Evolutionary conservation across 345 rosid genomes (phyloP), one percentile per base, ranked within the genome.

Genomic region (Lepidium aucheri): DNA sequence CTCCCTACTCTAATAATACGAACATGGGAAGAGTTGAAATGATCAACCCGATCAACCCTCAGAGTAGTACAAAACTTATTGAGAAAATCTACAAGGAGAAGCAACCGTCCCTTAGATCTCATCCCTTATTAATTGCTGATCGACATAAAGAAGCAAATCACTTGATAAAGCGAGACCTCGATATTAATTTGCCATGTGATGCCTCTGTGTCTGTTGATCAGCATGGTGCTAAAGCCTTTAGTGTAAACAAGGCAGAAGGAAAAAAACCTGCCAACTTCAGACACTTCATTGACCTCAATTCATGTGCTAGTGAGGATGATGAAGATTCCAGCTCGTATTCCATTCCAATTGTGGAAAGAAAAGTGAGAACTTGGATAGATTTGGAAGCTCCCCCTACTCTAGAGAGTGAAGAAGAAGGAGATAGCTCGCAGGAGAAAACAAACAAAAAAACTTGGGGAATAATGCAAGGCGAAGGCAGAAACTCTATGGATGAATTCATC

Each of bases 171-270:
- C 58, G 60, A 22, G 64, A 65, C 66, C 58, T 90, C 51, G 90
- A 93, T 79, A 93, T 93, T 49, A 93, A 93, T 84, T 70, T 86
- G 72, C 97, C 98, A 59, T 90, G 80, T 65, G 91, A 86, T 76
- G 72, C 69, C 68, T 74, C 74, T 8, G 75, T 72, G 81, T 67
- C 86, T 51, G 86, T 83, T 33, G 76, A 50, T 73, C 73, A 75
- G 53, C 69, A 28, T 26, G 41, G 13, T 53, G 24, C 42, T 16
- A 43, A 63, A 71, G 51, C 58, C 18, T 10, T 18, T 38, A 24
- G 26, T 63, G 59, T 58, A 17, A 46, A 57, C 13, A 49, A 65
- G 55, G 18, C 43, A 15, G 67, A 65, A 34, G 68, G 53, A 16
- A 68, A 53, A 13, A 61, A 53, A 67, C 43, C 58, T 67, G 56